Evolutionary conservation across 805 yeast species (phyloP), one percentile per base, ranked within the genome.

Genomic region (Cyberlindnera suaveolens): DNA sequence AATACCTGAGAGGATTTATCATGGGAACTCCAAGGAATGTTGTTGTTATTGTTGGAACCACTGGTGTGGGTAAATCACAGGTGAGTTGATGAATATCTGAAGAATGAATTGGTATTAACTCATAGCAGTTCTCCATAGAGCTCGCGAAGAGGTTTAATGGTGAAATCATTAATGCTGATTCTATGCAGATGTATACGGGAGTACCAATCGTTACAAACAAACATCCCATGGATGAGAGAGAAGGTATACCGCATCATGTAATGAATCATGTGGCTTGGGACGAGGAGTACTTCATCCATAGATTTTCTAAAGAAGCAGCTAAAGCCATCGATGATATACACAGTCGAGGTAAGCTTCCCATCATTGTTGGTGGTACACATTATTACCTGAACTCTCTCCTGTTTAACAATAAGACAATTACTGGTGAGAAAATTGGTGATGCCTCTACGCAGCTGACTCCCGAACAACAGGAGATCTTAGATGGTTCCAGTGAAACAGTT

Each of bases 1-100:
- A 18, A 9, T 14, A 18, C 8, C 15, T 52, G 2, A 39, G 19
- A 26, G 27, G 40, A 31, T 7, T 47, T 3, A 39, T 52, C 5
- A 53, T 52, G 56, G 48, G 56, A 5, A 44, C 35, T 3, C 44
- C 50, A 15, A 58, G 55, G 44, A 71, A 68, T 43, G 61, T 86
- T 5, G 71, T 85, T 23, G 78, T 87, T 14, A 75, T 86, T 15
- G 84, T 85, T 4, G 99, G 99, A 0, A 90, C 96, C 31, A 91
- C 99, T 0, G 99, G 98, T 0, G 97, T 89, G 11, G 99, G 99
- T 0, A 91, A 91, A 58, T 90, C 97, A 0, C 88, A 78, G 71
- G 75, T 85, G 44, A 74, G 87, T 38, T 20, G 16, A 14, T n/a
- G 15, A 20, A 19, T 13, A 29, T 10, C 2, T 14, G n/a, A 14